Base-by-base conservation (phyloP, 2,329 filamentous ascomycete species). In the Hypoxylon sp. region DNA sequence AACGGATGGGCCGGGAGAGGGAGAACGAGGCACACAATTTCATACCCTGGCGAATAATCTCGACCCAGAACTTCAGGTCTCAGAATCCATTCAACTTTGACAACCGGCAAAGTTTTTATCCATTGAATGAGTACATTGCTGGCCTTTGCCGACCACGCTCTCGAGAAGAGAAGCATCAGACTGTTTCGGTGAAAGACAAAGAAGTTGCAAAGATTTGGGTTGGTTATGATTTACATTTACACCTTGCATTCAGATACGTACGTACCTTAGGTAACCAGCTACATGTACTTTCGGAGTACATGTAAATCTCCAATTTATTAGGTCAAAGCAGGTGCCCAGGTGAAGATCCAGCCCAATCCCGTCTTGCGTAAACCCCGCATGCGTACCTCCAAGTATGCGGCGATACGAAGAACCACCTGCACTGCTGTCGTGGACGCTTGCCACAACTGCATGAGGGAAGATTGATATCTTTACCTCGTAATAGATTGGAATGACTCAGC, bases 351-450 rank as follows among this genome's bases (percentile, higher is more conserved):
- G 63, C 41, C 55, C 52, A 50, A 30, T 57, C 52, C 66, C 66
- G 51, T 69, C 43, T n/a, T 64, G 60, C 47, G 61, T 48, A 55
- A 63, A 54, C 62, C 59, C 63, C 64, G 67, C 63, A 67, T 60
- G 54, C 50, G 50, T 60, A 60, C 53, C 53, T 59, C 60, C 43
- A 53, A 56, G 2, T 51, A 27, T 25, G 27, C 57, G 57, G 48
- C 48, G 45, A 69, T 69, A 67, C 67, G 67, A 69, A 66, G 47
- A 23, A 55, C 14, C n/a, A 39, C 25, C 32, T 55, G 60, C 50
- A 41, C 37, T 66, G 62, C 55, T 67, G 61, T 64, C 63, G 60
- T 69, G 63, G 60, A 67, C 67, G 61, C 14, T 59, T 61, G 19
- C 56, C 59, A 51, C 43, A n/a, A n/a, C n/a, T n/a, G n/a, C n/a